These are phyloP conservation scores for Coemansia sp. DNA, from an alignment of 371 early-diverging fungal species.

Conservation along the genomic window DNA sequence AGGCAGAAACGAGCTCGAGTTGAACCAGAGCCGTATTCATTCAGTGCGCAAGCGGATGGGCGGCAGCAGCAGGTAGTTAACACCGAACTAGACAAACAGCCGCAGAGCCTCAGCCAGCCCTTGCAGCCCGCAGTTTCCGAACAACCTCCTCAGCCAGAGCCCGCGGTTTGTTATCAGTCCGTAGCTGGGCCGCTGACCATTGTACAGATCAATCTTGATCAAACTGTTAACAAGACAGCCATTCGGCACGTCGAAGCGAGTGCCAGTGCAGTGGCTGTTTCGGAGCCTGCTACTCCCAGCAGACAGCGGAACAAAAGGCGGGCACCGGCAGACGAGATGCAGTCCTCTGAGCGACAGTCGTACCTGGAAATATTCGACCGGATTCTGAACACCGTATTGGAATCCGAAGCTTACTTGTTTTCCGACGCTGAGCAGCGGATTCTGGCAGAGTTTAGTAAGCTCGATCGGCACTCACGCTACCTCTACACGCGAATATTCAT, in stretches of 20 bases:
- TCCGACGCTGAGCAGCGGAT: slow-evolving; percentile 52
- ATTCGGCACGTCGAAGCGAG: not conserved
- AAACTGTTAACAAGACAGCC: not conserved
- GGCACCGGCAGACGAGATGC: slow-evolving; percentile 1
- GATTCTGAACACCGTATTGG: slow-evolving; percentile 59
- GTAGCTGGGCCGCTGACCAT: not conserved
- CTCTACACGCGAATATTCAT: slow-evolving; percentile 65
- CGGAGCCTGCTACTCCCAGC: not conserved
- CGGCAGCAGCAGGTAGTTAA: not conserved
- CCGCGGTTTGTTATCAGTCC: not conserved
- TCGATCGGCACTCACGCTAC: slow-evolving; percentile 54
- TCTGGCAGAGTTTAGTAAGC: slow-evolving; percentile 47
- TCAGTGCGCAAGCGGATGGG: not conserved
- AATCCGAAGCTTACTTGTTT: slow-evolving; percentile 58
- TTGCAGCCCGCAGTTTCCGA: no score
- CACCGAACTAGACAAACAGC: not conserved
- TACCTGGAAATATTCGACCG: slow-evolving; percentile 51
- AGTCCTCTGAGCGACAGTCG: slow-evolving; percentile 26
- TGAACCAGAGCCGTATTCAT: not conserved
- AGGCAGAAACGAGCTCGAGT: not conserved
- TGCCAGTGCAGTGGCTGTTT: not conserved
- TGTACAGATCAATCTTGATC: no score
- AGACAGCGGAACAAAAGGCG: not conserved
- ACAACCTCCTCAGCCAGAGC: not conserved
- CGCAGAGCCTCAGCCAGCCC: not conserved